Evolutionary conservation across 139 green algal genomes (phyloP), one percentile per base, ranked within the genome.

Genomic region (Prasinococcaceae sp.): DNA sequence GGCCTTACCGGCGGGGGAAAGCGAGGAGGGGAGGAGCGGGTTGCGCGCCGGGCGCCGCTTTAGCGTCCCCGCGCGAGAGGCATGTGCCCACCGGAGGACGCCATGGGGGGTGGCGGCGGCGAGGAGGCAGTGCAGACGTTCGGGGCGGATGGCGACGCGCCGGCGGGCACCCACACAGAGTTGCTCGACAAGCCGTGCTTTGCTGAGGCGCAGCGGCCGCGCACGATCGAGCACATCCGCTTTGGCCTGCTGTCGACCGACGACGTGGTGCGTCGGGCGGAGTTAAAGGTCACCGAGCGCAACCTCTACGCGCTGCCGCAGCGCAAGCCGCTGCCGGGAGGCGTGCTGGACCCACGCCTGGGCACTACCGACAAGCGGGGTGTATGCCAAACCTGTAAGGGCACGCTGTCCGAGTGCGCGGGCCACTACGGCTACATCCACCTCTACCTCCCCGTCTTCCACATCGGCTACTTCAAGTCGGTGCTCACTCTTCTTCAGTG

Each of bases 391-490:
- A 98, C 90, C 8, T 98, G 90, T 53, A 77, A 80, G 3, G 85
- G 87, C 36, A 84, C 72, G 51, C 76, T 98, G 57, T 53, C 68
- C 1, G 88, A 97, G 25, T 98, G 90, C 72, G 79, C 84, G 0
- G 90, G 90, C 0, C 90, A 98, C 70, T 98, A 61, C 58, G 70
- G 86, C n/a, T 90, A 94, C 66, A 88, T 98, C 53, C 73, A 76
- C 45, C 78, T 98, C 63, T 77, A 92, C 73, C 81, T 98, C 58
- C 90, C 90, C 1, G 90, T 98, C 3, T 98, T 98, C 73, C 90
- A 98, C 75, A 88, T 98, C 49, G 88, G 88, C 42, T 97, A 94
- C 79, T 92, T 94, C 72, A 89, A 89, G 50, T 79, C 80, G 61
- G 55, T 69, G 12, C 30, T 77, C 2, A 17, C 23, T 46, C 80